These are phyloP conservation scores for Phytopythium litorale DNA, from an alignment of 352 stramenopile genomes.

Conservation along the genomic window DNA sequence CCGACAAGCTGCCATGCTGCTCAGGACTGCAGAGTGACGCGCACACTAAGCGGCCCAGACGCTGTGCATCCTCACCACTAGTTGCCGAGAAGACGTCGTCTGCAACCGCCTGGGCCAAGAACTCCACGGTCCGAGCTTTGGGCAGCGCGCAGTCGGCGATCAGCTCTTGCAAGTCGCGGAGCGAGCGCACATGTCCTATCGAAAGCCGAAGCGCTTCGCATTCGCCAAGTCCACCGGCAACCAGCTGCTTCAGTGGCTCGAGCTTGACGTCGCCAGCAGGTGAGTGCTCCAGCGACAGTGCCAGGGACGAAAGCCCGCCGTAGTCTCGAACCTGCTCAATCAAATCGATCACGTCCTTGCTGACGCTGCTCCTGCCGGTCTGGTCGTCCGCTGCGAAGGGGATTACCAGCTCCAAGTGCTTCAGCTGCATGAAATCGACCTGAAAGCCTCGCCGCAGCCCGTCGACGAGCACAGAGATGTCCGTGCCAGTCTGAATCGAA, in stretches of 20 bases:
- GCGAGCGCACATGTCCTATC: constrained; percentile 17
- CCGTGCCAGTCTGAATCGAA: neutral
- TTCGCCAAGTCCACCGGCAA: constrained; percentile 36
- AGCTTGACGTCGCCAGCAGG: constrained; percentile 7
- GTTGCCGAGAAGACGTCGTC: neutral
- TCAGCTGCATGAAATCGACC: constrained; percentile 43
- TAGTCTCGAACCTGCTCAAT: constrained; percentile 22
- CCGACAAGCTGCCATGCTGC: neutral
- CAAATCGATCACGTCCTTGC: constrained; percentile 13
- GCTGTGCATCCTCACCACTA: neutral
- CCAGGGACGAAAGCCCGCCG: constrained; percentile 12
- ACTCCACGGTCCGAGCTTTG: constrained; percentile 16
- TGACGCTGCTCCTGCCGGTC: neutral
- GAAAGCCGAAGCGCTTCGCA: constrained; percentile 42
- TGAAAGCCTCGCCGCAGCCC: constrained; percentile 43
- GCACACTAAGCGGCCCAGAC: neutral
- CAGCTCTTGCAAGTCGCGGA: constrained; percentile 13
- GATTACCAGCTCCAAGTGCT: constrained; percentile 40
- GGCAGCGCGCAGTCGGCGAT: constrained; percentile 15
- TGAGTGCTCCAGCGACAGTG: constrained; percentile 9
- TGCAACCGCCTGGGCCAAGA: constrained; percentile 9
- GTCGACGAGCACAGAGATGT: constrained; percentile 18
- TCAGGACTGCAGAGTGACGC: neutral
- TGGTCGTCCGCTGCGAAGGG: neutral
- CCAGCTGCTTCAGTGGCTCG: constrained; percentile 24